Evolutionary conservation across 2,329 filamentous ascomycete species (phyloP), one percentile per base, ranked within the genome.

Genomic region (Rhytidhysteron rufulum): DNA sequence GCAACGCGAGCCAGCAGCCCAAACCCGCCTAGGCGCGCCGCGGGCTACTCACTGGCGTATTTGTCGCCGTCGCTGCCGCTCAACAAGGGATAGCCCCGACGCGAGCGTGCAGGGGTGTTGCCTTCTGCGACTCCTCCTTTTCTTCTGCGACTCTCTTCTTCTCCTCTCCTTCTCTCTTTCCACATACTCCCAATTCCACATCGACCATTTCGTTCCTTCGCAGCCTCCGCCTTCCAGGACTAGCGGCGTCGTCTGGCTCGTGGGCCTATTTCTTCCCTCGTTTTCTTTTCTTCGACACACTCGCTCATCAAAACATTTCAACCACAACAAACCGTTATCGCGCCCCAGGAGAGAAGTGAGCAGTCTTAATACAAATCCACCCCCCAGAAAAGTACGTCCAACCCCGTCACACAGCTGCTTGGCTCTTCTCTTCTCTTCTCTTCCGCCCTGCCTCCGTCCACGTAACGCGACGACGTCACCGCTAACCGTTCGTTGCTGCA

Each of bases 351-450:
- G 45, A 45, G 35, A 45, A 47, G 45, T 57, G 51, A 53, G 50
- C 60, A 58, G 54, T 59, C 51, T 63, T 63, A 63, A 59, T 62
- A 58, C 55, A 38, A n/a, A n/a, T n/a, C n/a, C n/a, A n/a, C 52
- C 18, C 47, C 54, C n/a, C n/a, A n/a, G n/a, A n/a, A n/a, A 58
- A 50, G 59, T 63, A 32, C 39, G 59, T 57, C 38, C 38, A 34
- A 48, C 48, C 37, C 25, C 39, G 30, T 10, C 21, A 16, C 20
- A 17, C 39, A 31, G 24, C 42, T 17, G 36, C 38, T n/a, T n/a
- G n/a, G n/a, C n/a, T n/a, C n/a, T n/a, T n/a, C n/a, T n/a, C n/a
- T n/a, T n/a, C n/a, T n/a, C n/a, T n/a, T n/a, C n/a, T n/a, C n/a
- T n/a, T n/a, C n/a, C n/a, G n/a, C n/a, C n/a, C n/a, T n/a, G n/a